Percentiles rank a stretch among this genome's conserved stretches.
These are phyloP conservation scores for Mycena citricolor DNA, from an alignment of 1,284 basidiomycete genomes.

Conservation along the genomic window DNA sequence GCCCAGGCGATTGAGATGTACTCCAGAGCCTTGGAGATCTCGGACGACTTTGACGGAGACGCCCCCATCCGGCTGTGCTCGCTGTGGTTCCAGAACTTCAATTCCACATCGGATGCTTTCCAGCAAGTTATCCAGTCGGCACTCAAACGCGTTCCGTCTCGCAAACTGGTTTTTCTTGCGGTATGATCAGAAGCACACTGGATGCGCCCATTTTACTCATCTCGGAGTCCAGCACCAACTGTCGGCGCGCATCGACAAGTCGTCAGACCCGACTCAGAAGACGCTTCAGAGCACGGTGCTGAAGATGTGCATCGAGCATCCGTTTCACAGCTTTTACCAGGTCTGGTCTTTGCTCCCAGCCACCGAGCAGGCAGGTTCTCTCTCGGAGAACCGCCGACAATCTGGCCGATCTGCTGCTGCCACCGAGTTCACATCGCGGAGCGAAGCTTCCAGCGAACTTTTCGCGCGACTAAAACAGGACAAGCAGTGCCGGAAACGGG, in stretches of 20 bases:
- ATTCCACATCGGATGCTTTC: slow-evolving; percentile 53
- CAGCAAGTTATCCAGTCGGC: slow-evolving; percentile 51
- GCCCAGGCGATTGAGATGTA: slow-evolving; percentile 82
- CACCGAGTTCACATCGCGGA: slow-evolving; percentile 51
- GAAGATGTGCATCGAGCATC: slow-evolving; percentile 86
- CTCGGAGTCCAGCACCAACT: slow-evolving; percentile 68
- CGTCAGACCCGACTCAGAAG: slow-evolving; percentile 45
- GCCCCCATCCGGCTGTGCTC: slow-evolving; percentile 82
- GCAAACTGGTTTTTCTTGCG: slow-evolving; percentile 87
- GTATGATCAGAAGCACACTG: slow-evolving; percentile 49
- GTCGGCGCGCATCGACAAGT: slow-evolving; percentile 75
- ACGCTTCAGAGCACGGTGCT: slow-evolving; percentile 67
- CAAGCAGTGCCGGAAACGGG: slow-evolving; percentile 36
- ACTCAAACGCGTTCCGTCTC: slow-evolving; percentile 73
- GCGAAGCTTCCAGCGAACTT: slow-evolving; percentile 68
- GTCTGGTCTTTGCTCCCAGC: slow-evolving; percentile 71
- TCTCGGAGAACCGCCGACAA: slow-evolving; percentile 34
- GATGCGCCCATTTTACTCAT: slow-evolving; percentile 5
- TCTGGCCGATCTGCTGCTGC: slow-evolving; percentile 42
- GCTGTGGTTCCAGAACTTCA: slow-evolving; percentile 89
- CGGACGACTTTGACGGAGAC: slow-evolving; percentile 76
- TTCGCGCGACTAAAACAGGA: slow-evolving; percentile 59
- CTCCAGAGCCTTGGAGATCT: slow-evolving; percentile 66
- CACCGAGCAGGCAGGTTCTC: slow-evolving; percentile 18
- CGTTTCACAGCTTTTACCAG: slow-evolving; percentile 92